Base-by-base conservation (phyloP, 2,329 filamentous ascomycete species). In the Botrytis pseudocinerea region DNA sequence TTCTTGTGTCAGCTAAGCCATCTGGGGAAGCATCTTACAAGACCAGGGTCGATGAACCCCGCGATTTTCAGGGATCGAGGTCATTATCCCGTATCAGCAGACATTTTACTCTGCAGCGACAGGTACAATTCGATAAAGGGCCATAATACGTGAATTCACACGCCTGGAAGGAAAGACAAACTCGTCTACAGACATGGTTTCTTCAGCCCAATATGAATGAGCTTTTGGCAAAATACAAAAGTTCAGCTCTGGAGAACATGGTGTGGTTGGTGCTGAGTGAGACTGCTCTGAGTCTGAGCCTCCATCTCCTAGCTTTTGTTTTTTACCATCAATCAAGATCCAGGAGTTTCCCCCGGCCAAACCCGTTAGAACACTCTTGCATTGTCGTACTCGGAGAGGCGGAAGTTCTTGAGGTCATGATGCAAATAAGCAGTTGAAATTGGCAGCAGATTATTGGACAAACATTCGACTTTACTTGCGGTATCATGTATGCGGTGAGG, bases 71-170 rank as follows among this genome's bases (percentile, higher is more conserved):
- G n/a, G 44, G 44, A 44, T 61, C n/a, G 64, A 70, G 57, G 65
- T 70, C 65, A 73, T 69, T 54, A 73, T 63, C 32, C 57, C 44
- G n/a, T 35, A 73, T 73, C 71, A 69, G 71, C 71, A 69, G 71
- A 73, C 71, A 28, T 70, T 70, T 25, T 16, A 69, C 57, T 42
- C 28, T 69, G 62, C 70, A 72, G 62, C 70, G 42, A 40, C 70
- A 57, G 44, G 35, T 66, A 54, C 62, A 46, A 59, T 28, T 68
- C 35, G 32, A 60, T 44, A 16, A 68, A 68, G 40, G 28, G 42
- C 35, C 63, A 68, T 20, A n/a, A 42, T 72, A 48, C 14, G 54
- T 32, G 40, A 22, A 35, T 68, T 25, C 10, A 42, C 54, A 68
- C 46, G 32, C 35, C 14, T 68, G 48, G 12, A 54, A 72, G 62